Conservation (phyloP, 2,329 filamentous ascomycete species). For the Colletotrichum cordylinicola region DNA sequence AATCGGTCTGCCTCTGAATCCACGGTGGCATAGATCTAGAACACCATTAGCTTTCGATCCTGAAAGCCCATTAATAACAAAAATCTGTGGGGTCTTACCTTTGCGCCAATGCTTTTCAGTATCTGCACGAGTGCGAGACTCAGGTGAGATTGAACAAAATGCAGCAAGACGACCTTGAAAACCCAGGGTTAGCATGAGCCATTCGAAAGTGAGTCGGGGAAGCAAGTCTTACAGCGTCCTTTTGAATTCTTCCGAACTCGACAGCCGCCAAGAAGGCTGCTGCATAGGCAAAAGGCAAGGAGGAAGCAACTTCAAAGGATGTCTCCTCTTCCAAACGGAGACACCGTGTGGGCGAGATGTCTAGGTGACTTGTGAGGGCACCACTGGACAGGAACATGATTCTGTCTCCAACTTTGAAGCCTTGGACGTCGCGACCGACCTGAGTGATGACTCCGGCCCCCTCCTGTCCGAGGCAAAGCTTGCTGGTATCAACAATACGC, state of each 20-base stretch:
- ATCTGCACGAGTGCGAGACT: neutral
- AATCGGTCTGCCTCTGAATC: neutral
- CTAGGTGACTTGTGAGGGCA: neutral
- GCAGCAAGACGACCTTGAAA: neutral
- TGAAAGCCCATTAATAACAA: neutral
- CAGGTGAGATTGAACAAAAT: neutral
- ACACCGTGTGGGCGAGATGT: neutral
- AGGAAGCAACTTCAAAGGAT: slow-evolving; percentile 37
- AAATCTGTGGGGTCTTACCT: neutral
- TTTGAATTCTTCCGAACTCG: slow-evolving; percentile 25
- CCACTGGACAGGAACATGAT: neutral
- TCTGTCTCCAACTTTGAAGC: neutral
- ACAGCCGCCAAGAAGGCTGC: slow-evolving; percentile 38
- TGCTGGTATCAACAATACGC: neutral
- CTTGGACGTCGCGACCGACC: neutral
- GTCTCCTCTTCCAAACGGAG: slow-evolving; percentile 25
- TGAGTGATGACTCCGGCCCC: neutral
- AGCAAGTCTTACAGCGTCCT: neutral
- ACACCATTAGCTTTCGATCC: neutral
- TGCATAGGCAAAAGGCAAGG: slow-evolving; percentile 36
- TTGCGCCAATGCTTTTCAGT: neutral
- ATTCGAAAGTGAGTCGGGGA: neutral
- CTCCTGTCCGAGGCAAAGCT: neutral
- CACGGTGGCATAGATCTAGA: neutral
- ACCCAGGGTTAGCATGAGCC: neutral